Conservation (phyloP, 257 asterid species). For the Thymus mandschuricus region DNA sequence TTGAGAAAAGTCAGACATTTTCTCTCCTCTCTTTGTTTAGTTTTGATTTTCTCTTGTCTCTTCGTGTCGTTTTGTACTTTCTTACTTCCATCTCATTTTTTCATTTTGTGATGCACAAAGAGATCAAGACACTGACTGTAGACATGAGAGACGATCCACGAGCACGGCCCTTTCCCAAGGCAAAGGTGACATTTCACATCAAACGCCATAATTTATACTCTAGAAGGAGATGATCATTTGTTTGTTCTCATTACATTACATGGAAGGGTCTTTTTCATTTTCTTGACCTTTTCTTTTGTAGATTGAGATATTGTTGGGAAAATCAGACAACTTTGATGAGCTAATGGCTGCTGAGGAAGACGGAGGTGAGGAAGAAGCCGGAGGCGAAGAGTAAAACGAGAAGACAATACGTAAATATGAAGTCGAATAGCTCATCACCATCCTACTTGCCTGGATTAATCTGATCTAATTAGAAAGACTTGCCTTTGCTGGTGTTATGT, state of each 20-base stretch:
- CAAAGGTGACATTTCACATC: conserved; percentile 49
- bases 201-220: background rate
- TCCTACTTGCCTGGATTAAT: background rate
- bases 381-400: conserved; percentile 44
- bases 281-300: conserved; percentile 29
- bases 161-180: conserved; percentile 68
- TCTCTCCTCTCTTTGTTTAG: background rate
- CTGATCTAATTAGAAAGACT: background rate
- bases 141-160: conserved; percentile 75
- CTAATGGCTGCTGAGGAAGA: conserved; percentile 69
- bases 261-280: background rate
- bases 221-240: background rate
- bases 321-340: conserved; percentile 56
- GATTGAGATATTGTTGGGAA: conserved; percentile 63
- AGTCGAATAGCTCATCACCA: background rate
- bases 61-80: background rate
- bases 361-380: conserved; percentile 37
- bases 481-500: background rate
- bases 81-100: background rate
- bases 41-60: background rate
- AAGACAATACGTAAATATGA: background rate
- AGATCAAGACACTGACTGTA: conserved; percentile 69
- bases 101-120: conserved; percentile 32
- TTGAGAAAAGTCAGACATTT: conserved; percentile 49
- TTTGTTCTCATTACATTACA: background rate